Base-by-base conservation (phyloP, 257 asterid genomes). In the Pogostemon cablin region DNA sequence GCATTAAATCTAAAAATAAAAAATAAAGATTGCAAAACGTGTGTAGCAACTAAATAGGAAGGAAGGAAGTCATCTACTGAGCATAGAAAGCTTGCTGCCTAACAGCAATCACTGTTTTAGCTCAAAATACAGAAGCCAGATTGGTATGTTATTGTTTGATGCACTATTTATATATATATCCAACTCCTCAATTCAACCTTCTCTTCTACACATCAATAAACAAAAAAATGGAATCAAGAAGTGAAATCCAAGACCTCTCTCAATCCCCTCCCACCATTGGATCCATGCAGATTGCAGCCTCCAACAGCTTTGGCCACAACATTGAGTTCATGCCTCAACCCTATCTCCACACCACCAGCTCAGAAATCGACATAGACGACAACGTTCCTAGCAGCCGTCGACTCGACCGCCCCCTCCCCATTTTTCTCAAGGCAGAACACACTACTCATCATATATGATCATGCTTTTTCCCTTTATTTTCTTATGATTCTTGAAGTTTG, bases 1-100 rank as follows among this genome's bases (percentile, higher is more conserved):
- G 25, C 25, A 50, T n/a, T 12, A 50, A n/a, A 12, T 3, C 7
- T 3, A 4, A 50, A 0, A 52, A 52, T n/a, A 4, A 5, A 52
- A 4, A 0, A 52, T n/a, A 1, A 53, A 17, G 59, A 68, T 75
- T 81, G 83, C 72, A 59, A 84, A 86, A 82, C 4, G 86, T 72
- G 86, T 88, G 93, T 69, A 73, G 72, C 73, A 91, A 77, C 95
- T 85, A 83, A 71, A 82, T 70, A 68, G 64, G 67, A 60, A 79
- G 75, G 74, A 70, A 75, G 74, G 72, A 63, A 62, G 6, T 5
- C 44, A 66, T 48, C 54, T 52, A 65, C 78, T 74, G 77, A 52
- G 60, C 90, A 90, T 78, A 73, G 59, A 90, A 92, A 90, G 96
- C 76, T 80, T 92, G 95, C 75, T 90, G 71, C 76, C 86, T 71